Base-by-base conservation (phyloP, 306 rosid genomes). In the Castanea sativa region DNA sequence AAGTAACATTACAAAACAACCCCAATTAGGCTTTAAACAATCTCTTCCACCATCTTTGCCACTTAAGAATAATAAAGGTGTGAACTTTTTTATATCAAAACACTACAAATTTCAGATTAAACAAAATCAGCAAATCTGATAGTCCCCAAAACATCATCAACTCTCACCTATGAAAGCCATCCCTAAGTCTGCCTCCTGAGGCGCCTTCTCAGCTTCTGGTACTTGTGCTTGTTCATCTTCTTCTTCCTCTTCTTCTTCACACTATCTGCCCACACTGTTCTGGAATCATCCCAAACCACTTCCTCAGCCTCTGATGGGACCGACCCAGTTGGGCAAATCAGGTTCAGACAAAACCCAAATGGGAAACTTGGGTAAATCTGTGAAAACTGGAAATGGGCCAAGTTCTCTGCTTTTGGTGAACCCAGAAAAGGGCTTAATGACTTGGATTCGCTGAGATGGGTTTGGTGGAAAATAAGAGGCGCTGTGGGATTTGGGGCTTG, bases 201-300 rank as follows among this genome's bases (percentile, higher is more conserved):
- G 20, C 96, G 92, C 84, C 88, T 90, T 78, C 93, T 88, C 21
- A 89, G 80, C 81, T 92, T 92, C 83, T 87, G 84, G 79, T 92
- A 91, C 89, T 91, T 91, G 76, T 91, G 94, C 76, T 92, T 92
- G 90, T 92, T 92, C 94, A 89, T 91, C 88, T 92, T 91, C 78
- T 33, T 82, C 81, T 89, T 92, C 82, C 97, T 87, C 89, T 91
- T 92, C 97, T 91, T 92, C 91, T 92, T 92, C 81, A 86, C 90
- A 77, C 97, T 92, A 69, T 91, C 96, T 2, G 97, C 93, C 97
- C 97, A 90, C 20, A 90, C 38, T 41, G 73, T 86, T 69, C 83
- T 55, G 19, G 87, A 81, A 78, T 84, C 89, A 74, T 88, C 88
- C 69, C n/a, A 56, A 60, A 32, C 80, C n/a, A 23, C 71, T 29